Evolutionary conservation across 2,329 filamentous ascomycete genomes (phyloP).

Genomic region (Grosmannia clavigera): DNA sequence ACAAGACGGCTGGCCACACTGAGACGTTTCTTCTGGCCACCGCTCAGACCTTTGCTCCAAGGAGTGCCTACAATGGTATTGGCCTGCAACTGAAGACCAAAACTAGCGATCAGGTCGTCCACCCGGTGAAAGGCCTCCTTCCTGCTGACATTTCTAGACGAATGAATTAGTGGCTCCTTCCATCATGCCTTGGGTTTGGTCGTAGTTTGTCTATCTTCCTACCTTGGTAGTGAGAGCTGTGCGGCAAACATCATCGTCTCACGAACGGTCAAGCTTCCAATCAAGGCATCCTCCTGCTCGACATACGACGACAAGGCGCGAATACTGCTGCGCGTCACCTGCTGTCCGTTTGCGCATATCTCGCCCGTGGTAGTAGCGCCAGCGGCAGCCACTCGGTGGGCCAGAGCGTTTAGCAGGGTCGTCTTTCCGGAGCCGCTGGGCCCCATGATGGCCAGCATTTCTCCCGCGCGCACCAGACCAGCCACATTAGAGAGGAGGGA

Average conservation of each 20-base stretch:
- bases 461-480: conserved; percentile 54
- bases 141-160: conserved; percentile 23
- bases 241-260: conserved; percentile 74
- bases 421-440: conserved; percentile 67
- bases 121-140: conserved; percentile 51
- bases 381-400: conserved; percentile 39
- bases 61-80: conserved; percentile 69
- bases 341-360: conserved; percentile 50
- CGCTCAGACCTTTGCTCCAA: conserved; percentile 70
- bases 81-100: conserved; percentile 58
- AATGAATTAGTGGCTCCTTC: conserved; percentile 5
- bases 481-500: conserved; percentile 50
- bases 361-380: conserved; percentile 32
- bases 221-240: conserved; percentile 48
- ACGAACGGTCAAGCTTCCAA: conserved; percentile 66
- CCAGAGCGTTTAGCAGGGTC: conserved; percentile 69
- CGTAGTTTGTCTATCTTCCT: too few species aligned
- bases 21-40: conserved; percentile 72
- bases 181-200: too few species aligned
- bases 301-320: conserved; percentile 63
- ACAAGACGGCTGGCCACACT: conserved; percentile 73
- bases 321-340: conserved; percentile 41
- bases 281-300: conserved; percentile 77
- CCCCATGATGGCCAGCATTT: conserved; percentile 72
- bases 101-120: conserved; percentile 53